Percentiles rank a stretch among this genome's conserved stretches.
Conservation (phyloP, 2,329 filamentous ascomycete species). For the Cytospora schulzeri region DNA sequence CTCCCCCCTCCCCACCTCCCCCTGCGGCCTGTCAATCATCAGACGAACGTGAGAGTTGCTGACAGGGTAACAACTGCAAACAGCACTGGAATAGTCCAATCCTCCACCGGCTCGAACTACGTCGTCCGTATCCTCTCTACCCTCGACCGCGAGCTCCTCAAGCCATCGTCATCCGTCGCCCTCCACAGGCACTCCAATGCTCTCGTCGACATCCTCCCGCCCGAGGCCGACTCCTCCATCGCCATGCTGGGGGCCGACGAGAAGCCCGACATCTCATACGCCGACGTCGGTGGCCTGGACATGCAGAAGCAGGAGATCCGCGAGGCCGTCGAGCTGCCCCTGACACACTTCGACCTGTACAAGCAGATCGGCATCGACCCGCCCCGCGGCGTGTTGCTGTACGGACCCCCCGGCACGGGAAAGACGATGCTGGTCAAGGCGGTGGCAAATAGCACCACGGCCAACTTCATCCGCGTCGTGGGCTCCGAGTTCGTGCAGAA, state of each 20-base stretch:
- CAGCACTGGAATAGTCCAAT: conserved; percentile 97
- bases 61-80: neutral
- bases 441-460: conserved; percentile 96
- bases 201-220: conserved; percentile 96
- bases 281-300: conserved; percentile 94
- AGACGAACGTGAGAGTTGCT: conserved; percentile 7
- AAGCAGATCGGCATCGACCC: conserved; percentile 99
- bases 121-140: conserved; percentile 98
- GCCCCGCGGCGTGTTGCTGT: conserved; percentile 91
- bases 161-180: conserved; percentile 95
- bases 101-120: conserved; percentile 97
- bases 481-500: conserved; percentile 99
- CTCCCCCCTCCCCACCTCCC: no score
- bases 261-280: conserved; percentile 98
- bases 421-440: conserved; percentile 99
- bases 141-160: conserved; percentile 95
- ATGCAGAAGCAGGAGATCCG: conserved; percentile 99
- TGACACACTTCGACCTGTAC: conserved; percentile 98
- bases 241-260: conserved; percentile 96
- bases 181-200: conserved; percentile 98
- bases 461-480: conserved; percentile 96
- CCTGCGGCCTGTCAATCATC: conserved; percentile 21
- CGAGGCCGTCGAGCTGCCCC: conserved; percentile 92
- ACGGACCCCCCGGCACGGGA: conserved; percentile 92
- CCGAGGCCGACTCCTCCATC: conserved; percentile 97